Evolutionary conservation across 305 asterid genomes (phyloP).

Genomic region (Vinca major): DNA sequence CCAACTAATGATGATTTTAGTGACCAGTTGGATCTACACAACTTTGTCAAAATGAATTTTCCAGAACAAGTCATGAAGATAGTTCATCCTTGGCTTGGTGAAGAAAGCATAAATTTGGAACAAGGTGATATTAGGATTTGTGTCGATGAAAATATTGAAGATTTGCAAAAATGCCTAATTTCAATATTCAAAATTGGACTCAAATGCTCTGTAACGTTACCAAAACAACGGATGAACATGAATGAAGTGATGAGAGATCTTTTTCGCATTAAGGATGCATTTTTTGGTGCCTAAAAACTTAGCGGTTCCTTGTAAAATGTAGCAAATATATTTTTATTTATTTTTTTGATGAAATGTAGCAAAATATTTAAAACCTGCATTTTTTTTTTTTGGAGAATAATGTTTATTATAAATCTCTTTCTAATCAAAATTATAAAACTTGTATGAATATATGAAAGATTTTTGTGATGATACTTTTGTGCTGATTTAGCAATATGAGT

Average conservation of each 20-base stretch:
- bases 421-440: no score
- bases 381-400: no score
- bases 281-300: no score
- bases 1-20: constrained; percentile 18
- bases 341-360: no score
- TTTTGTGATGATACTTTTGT: no score
- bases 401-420: no score
- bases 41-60: constrained; percentile 1
- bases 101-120: no score
- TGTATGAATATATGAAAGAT: no score
- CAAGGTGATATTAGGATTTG: not conserved
- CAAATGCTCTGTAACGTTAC: constrained; percentile 12
- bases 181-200: constrained; percentile 12
- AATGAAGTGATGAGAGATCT: not conserved
- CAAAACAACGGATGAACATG: constrained; percentile 17
- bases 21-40: constrained; percentile 15
- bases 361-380: no score
- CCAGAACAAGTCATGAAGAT: constrained; percentile 2
- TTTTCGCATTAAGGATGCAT: not conserved
- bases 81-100: constrained; percentile 1
- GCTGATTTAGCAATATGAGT: no score
- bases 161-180: not conserved
- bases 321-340: no score
- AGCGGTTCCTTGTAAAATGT: no score
- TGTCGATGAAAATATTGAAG: not conserved